These are phyloP conservation scores for Xylariaceae sp. DNA, from an alignment of 2,329 filamentous ascomycete genomes.

Conservation along the genomic window DNA sequence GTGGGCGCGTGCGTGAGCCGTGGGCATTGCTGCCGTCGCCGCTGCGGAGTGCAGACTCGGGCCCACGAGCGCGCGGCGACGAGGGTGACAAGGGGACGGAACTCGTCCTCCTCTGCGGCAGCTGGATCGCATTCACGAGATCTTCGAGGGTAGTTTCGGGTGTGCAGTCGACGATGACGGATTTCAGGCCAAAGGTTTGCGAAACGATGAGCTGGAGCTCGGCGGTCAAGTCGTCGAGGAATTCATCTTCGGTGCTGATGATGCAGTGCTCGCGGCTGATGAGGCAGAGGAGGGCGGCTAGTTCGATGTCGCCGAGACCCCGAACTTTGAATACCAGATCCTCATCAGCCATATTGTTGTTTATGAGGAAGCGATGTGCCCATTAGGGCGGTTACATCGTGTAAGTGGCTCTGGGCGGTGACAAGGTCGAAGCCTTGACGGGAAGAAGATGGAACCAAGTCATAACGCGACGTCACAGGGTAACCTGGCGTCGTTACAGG, in stretches of 20 bases:
- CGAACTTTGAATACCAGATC: constrained; percentile 65
- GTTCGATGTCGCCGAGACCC: constrained; percentile 77
- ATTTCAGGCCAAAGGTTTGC: constrained; percentile 67
- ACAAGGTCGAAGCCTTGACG: neutral
- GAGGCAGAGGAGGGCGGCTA: constrained; percentile 78
- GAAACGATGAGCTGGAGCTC: constrained; percentile 69
- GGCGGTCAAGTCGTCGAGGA: constrained; percentile 61
- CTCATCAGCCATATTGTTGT: constrained; percentile 53
- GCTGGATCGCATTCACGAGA: constrained; percentile 67
- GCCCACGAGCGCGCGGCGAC: constrained; percentile 23
- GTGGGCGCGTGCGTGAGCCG: neutral
- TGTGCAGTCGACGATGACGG: constrained; percentile 67
- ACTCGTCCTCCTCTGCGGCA: constrained; percentile 30
- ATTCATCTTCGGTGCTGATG: constrained; percentile 64
- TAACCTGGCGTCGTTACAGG: neutral
- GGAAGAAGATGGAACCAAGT: too few relatives aligned
- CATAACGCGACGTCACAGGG: neutral
- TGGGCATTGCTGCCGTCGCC: neutral
- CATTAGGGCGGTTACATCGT: constrained; percentile 22
- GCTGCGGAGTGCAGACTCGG: constrained; percentile 12
- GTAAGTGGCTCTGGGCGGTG: neutral
- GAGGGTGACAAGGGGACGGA: constrained; percentile 23
- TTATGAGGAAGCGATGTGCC: constrained; percentile 10
- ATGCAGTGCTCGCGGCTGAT: constrained; percentile 82
- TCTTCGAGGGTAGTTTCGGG: constrained; percentile 71